These are phyloP conservation scores for Puccinia polysora DNA, from an alignment of 1,284 basidiomycete species.

Conservation along the genomic window DNA sequence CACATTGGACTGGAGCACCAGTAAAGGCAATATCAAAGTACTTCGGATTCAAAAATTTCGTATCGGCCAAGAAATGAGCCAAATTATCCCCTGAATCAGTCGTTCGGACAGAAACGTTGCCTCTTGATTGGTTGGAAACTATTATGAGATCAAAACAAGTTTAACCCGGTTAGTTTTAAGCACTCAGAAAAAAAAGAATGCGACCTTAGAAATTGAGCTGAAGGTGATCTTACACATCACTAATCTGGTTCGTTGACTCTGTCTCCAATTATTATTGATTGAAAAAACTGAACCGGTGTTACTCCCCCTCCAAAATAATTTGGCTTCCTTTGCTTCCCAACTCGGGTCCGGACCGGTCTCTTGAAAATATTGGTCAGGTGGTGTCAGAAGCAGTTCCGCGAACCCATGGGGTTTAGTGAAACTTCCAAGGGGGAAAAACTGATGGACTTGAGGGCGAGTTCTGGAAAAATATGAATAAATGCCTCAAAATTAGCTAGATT, in stretches of 20 bases:
- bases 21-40: slow-evolving; percentile 51
- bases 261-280: slow-evolving; percentile 18
- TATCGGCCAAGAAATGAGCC: slow-evolving; percentile 25
- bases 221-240: slow-evolving; percentile 24
- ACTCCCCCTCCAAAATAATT: slow-evolving; percentile 55
- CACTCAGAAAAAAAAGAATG: background rate
- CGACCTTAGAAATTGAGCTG: too few species aligned
- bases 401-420: slow-evolving; percentile 35
- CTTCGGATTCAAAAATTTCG: slow-evolving; percentile 20
- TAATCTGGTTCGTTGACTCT: slow-evolving; percentile 18
- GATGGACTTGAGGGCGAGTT: slow-evolving; percentile 31
- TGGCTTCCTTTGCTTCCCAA: slow-evolving; percentile 55
- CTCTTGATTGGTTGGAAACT: slow-evolving; percentile 30
- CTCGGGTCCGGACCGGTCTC: slow-evolving; percentile 53
- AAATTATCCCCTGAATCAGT: slow-evolving; percentile 5
- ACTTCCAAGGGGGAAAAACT: slow-evolving; percentile 31
- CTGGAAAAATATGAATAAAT: background rate
- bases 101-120: slow-evolving; percentile 20
- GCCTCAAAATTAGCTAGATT: too few species aligned
- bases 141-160: background rate
- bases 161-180: background rate
- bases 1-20: slow-evolving; percentile 51
- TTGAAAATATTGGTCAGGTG: slow-evolving; percentile 8
- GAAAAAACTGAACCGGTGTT: slow-evolving; percentile 29
- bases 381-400: slow-evolving; percentile 26